These are phyloP conservation scores for Cerioporus squamosus DNA, from an alignment of 1,284 basidiomycete genomes.

Conservation along the genomic window DNA sequence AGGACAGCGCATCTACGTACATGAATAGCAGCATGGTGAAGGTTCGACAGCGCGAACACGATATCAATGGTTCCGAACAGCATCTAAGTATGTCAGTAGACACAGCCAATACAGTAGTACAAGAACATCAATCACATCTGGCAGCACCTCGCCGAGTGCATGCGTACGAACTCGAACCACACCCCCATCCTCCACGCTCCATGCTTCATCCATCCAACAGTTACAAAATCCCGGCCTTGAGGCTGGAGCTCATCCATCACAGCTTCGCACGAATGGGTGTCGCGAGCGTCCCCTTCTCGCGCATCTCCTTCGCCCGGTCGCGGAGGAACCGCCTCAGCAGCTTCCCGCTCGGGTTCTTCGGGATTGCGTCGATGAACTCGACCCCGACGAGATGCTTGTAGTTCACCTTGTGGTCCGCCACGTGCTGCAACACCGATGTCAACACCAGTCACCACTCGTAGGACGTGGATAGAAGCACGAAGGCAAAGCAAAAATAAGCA, in stretches of 20 bases:
- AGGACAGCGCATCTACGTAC: no score
- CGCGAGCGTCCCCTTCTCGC: conserved; percentile 14
- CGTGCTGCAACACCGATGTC: conserved; percentile 19
- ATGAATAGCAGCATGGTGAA: no score
- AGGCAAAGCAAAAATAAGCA: neutral
- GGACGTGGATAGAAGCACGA: neutral
- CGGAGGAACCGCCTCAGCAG: conserved; percentile 28
- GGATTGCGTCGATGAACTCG: conserved; percentile 30
- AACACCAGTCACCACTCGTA: neutral
- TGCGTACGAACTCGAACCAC: no score
- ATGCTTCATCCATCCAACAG: no score
- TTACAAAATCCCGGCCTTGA: no score
- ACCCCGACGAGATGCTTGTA: conserved; percentile 30
- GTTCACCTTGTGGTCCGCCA: conserved; percentile 28
- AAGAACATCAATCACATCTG: no score
- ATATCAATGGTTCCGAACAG: no score
- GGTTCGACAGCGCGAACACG: no score
- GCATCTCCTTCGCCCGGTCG: conserved; percentile 39
- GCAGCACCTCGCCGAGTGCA: no score
- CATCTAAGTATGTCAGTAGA: no score
- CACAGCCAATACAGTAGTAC: no score
- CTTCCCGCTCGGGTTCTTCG: conserved; percentile 33
- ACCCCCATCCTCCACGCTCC: no score
- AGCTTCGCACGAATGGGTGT: conserved; percentile 16
- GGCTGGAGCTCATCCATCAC: neutral